Evolutionary conservation across 345 rosid genomes (phyloP), one percentile per base, ranked within the genome.

Genomic region (Clausena lansium): DNA sequence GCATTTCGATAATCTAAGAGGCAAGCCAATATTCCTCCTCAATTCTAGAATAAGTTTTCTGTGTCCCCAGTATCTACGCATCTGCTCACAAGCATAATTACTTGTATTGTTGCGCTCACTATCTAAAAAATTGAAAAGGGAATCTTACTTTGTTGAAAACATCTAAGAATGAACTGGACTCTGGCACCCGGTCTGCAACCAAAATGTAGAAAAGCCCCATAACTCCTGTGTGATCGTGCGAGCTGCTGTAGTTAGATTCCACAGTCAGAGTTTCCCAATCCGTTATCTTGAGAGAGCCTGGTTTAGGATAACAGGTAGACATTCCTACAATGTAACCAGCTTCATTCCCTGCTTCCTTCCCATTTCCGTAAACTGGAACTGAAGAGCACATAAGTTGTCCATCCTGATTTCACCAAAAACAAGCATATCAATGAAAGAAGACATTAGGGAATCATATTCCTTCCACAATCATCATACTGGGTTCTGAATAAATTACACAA

Each of bases 251-350:
- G 38, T 85, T 90, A 13, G 92, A 86, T 79, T 92, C 96, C 77
- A 95, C 39, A 66, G 81, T 82, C 61, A 93, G 79, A n/a, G 83
- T 88, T 81, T 95, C 98, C 71, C 91, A 88, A 30, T 79, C 77
- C 14, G 70, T 78, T 67, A 95, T 85, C 88, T 81, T 89, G 72
- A 92, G 81, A 5, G 89, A 78, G 13, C 95, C 93, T 24, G 93
- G 91, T 35, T 82, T 73, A 45, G 94, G 97, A 81, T 92, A 92
- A 86, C 96, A 95, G 33, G 97, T 78, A 2, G 99, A 88, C 98
- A 95, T 93, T 80, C 99, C 99, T 27, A 95, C 97, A 22, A 95
- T 79, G 60, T 93, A 93, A 69, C 98, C 99, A 71, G 88, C 86
- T 82, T 95, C 99, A 27, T 95, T 87, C 74, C 99, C 99, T 15